Percentiles rank a stretch among this genome's conserved stretches.
These are phyloP conservation scores for Tetrapisispora phaffii DNA, from an alignment of 805 yeast genomes.

Conservation along the genomic window DNA sequence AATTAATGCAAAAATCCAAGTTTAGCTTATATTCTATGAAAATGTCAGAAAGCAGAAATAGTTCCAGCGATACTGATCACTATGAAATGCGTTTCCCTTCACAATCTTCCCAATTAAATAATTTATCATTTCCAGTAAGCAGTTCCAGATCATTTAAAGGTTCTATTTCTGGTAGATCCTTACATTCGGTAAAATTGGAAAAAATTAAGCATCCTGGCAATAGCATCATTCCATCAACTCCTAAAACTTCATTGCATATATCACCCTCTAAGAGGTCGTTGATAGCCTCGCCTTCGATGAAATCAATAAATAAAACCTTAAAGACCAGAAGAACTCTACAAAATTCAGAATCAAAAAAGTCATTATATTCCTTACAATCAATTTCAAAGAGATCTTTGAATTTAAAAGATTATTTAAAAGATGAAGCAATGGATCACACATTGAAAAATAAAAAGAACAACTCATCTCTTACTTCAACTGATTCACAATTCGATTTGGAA, in stretches of 20 bases:
- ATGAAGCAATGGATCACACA: slow-evolving; percentile 3
- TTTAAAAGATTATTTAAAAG: slow-evolving; percentile 22
- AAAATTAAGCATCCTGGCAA: slow-evolving; percentile 6
- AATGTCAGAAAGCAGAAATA: not conserved
- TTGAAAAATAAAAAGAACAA: slow-evolving; percentile 1
- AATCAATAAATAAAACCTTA: slow-evolving; percentile 3
- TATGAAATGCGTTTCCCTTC: slow-evolving; percentile 1
- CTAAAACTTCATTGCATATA: slow-evolving; percentile 10
- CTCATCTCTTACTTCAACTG: slow-evolving; percentile 16
- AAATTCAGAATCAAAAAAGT: slow-evolving; percentile 26
- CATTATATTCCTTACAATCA: slow-evolving; percentile 27
- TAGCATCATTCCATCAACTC: slow-evolving; percentile 8
- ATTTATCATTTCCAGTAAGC: slow-evolving; percentile 21
- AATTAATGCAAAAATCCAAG: slow-evolving; percentile 23
- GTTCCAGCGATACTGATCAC: not conserved
- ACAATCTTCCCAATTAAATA: slow-evolving; percentile 10
- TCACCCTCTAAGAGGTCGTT: slow-evolving; percentile 12
- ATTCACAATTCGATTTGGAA: slow-evolving; percentile 23
- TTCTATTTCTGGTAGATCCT: slow-evolving; percentile 14
- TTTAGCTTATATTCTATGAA: slow-evolving; percentile 16
- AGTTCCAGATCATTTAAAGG: slow-evolving; percentile 23
- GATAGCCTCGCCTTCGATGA: slow-evolving; percentile 3
- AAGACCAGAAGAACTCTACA: slow-evolving; percentile 16
- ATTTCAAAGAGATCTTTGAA: slow-evolving; percentile 30
- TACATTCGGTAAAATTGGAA: slow-evolving; percentile 12